These are phyloP conservation scores for Leccinum boreale DNA, from an alignment of 768 basidiomycete genomes.

Conservation along the genomic window DNA sequence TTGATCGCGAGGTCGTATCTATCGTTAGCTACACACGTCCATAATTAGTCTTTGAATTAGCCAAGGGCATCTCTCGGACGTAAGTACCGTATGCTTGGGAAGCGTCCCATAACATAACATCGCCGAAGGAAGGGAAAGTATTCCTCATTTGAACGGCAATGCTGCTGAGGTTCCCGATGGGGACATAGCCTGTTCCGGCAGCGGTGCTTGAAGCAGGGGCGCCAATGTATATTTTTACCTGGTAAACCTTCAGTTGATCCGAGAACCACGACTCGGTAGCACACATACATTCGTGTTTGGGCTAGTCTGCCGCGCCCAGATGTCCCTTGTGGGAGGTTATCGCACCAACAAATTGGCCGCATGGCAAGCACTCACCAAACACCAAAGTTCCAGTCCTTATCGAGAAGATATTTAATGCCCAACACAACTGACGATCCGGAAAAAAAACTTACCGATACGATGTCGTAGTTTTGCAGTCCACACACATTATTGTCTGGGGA, in stretches of 20 bases:
- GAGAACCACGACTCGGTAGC: not conserved
- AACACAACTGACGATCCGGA: not conserved
- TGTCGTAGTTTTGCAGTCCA: slow-evolving; percentile 47
- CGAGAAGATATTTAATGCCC: not conserved
- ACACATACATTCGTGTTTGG: slow-evolving; percentile 38
- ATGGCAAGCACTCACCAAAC: slow-evolving; percentile 22
- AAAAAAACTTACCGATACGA: slow-evolving; percentile 44
- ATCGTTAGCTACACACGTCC: slow-evolving; percentile 42
- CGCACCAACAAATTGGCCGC: not conserved
- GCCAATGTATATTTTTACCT: slow-evolving; percentile 43
- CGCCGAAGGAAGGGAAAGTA: slow-evolving; percentile 42
- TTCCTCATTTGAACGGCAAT: slow-evolving; percentile 34
- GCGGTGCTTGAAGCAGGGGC: slow-evolving; percentile 41
- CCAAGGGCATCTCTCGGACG: not conserved
- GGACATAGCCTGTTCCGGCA: slow-evolving; percentile 39
- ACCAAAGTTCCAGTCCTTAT: slow-evolving; percentile 47
- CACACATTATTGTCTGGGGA: slow-evolving; percentile 42
- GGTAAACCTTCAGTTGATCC: not conserved
- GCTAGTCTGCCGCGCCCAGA: slow-evolving; percentile 41
- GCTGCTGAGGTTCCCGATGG: slow-evolving; percentile 30
- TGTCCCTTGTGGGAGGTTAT: slow-evolving; percentile 36
- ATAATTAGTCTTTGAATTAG: slow-evolving; percentile 4
- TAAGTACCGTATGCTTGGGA: slow-evolving; percentile 37
- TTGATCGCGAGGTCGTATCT: slow-evolving; percentile 62
- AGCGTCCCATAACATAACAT: slow-evolving; percentile 45